Evolutionary conservation across 164 flowering plant species (phyloP).

Genomic region (Amborella trichopoda): DNA sequence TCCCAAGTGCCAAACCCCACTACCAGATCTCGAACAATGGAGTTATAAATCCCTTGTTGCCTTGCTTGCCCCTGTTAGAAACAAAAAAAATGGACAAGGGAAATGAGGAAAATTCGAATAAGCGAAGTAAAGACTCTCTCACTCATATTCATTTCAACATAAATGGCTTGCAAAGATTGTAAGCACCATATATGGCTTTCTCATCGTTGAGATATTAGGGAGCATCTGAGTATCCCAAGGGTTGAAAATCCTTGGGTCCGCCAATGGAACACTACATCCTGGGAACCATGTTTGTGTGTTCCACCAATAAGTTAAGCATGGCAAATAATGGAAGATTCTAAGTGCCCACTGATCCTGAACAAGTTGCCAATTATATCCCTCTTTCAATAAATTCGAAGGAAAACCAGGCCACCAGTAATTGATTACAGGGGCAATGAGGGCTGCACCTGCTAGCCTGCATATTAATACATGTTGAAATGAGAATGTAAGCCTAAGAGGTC

Average conservation of each 20-base stretch:
- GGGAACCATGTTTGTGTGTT: constrained; percentile 2
- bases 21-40: constrained; percentile 21
- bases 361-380: constrained; percentile 29
- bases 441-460: constrained; percentile 64
- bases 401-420: constrained; percentile 77
- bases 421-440: constrained; percentile 50
- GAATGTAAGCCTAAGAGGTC: no score
- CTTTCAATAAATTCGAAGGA: constrained; percentile 44
- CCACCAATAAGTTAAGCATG: background rate
- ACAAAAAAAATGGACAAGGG: background rate
- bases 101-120: no score
- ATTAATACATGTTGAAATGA: no score
- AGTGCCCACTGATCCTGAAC: constrained; percentile 48
- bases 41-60: constrained; percentile 40
- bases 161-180: no score
- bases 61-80: constrained; percentile 26
- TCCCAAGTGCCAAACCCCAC: constrained; percentile 30
- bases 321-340: constrained; percentile 25
- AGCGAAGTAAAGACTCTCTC: no score
- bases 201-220: constrained; percentile 2
- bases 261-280: constrained; percentile 2
- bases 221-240: constrained; percentile 28
- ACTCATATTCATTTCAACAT: no score
- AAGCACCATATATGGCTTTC: constrained; percentile 14
- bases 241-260: constrained; percentile 20